A percentile compares a stretch with the other conserved stretches of the same genome.
Conservation (phyloP, 2,329 filamentous ascomycete species). For the Ceratocystis ficicola region DNA sequence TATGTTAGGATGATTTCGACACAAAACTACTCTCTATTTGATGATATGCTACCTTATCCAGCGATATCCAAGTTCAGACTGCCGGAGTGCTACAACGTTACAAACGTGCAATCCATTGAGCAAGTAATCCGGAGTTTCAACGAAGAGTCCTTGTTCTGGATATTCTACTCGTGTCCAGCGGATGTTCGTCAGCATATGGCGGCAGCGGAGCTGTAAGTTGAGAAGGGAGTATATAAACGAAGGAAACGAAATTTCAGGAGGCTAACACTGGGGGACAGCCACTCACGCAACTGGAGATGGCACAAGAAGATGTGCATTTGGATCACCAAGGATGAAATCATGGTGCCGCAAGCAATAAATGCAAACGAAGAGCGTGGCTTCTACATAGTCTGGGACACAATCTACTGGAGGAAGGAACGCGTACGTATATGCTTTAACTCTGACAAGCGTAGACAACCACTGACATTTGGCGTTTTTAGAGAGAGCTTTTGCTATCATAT, state of each 20-base stretch:
- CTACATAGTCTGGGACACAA: conserved; percentile 54
- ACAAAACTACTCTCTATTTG: conserved; percentile 50
- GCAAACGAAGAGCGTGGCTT: conserved; percentile 50
- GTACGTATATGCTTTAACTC: conserved; percentile 33
- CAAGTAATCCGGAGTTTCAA: conserved; percentile 55
- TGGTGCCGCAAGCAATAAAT: conserved; percentile 49
- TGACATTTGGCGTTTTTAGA: conserved; percentile 4
- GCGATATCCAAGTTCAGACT: conserved; percentile 45
- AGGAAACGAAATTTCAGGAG: neutral
- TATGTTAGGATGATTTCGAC: conserved; percentile 40
- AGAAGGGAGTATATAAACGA: conserved; percentile 17
- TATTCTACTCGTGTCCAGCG: conserved; percentile 54
- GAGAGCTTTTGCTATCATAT: conserved; percentile 33
- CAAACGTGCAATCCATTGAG: conserved; percentile 52
- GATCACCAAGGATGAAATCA: conserved; percentile 55
- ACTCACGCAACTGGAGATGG: conserved; percentile 55
- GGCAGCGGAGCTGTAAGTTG: conserved; percentile 47
- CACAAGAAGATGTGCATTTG: conserved; percentile 55
- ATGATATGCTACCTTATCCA: conserved; percentile 46
- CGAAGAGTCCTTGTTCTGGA: conserved; percentile 57
- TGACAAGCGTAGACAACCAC: neutral
- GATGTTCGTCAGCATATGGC: conserved; percentile 53
- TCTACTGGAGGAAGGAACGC: conserved; percentile 50
- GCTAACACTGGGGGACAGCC: conserved; percentile 32
- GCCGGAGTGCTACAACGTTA: conserved; percentile 55